Base-by-base conservation (phyloP, 1,284 basidiomycete genomes). In the Rhodotorula sp. region DNA sequence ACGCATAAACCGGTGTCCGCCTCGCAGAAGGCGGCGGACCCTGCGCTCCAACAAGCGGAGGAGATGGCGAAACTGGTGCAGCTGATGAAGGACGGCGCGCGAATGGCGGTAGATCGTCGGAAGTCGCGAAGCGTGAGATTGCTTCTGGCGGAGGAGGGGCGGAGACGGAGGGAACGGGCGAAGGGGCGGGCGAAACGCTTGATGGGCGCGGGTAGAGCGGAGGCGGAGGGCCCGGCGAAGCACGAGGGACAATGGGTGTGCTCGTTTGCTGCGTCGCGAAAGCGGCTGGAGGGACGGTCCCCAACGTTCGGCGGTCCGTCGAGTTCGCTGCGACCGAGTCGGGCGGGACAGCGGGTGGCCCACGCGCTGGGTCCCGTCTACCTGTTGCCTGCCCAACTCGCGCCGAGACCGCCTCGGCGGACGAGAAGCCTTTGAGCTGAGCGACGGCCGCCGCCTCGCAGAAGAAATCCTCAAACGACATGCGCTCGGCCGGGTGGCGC, bases 401-500 rank as follows among this genome's bases (percentile, higher is more conserved):
- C 4, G 62, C 62, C 22, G 66, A 64, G 46, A 71, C 64, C n/a
- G 40, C 31, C 44, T 64, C 67, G n/a, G 67, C 62, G 2, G 69
- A 37, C 10, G 69, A 71, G 6, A 64, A 47, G 3, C 71, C 71
- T 2, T 60, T 54, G 18, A 59, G 53, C 51, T 52, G 59, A 2
- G 74, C 73, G 20, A 78, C 76, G 22, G 56, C 59, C 9, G 69
- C 76, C 4, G 77, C 72, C 34, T 88, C 89, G 53, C 84, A 83
- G 78, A 99, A 99, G 81, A 98, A 97, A 59, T 94, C 91, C 18
- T 95, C 91, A 77, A 95, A 99, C 70, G 85, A 88, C 62, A 92
- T 89, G 6, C 96, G 86, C 78, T 97, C 90, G 0, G 85, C 85
- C 0, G 95, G 93, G 53, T 89, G 86, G 47, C 91, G 87, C 80